Evolutionary conservation across 352 stramenopile genomes (phyloP).

Genomic region (Phytophthora fragariaefolia): DNA sequence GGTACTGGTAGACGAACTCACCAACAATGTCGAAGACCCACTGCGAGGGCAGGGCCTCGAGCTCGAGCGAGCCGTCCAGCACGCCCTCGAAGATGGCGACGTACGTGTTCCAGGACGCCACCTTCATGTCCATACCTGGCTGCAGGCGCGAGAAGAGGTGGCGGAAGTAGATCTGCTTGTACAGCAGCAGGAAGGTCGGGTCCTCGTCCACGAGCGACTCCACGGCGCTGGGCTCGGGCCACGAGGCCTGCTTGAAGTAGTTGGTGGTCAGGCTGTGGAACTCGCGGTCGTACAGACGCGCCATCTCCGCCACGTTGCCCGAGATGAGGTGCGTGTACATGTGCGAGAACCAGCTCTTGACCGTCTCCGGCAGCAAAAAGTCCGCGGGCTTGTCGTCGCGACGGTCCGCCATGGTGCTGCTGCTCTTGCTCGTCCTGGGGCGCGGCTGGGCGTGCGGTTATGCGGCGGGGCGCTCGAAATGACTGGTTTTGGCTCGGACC

Average conservation of each 20-base stretch:
- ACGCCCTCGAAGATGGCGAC: conserved; percentile 94
- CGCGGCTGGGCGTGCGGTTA: conserved; percentile 5
- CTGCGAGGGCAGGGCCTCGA: conserved; percentile 91
- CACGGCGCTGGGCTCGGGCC: conserved; percentile 91
- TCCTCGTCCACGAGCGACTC: conserved; percentile 88
- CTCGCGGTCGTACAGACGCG: conserved; percentile 88
- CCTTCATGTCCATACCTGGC: conserved; percentile 90
- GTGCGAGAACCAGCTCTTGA: conserved; percentile 90
- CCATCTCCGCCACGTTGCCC: conserved; percentile 85
- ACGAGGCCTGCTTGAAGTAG: conserved; percentile 96
- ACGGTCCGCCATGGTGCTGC: conserved; percentile 57
- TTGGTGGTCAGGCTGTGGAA: conserved; percentile 90
- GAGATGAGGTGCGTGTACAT: conserved; percentile 88
- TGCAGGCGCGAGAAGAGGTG: conserved; percentile 95
- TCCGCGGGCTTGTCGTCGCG: conserved; percentile 88
- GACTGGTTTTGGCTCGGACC: conserved; percentile 57
- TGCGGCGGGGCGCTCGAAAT: conserved; percentile 37
- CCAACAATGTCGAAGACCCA: conserved; percentile 99
- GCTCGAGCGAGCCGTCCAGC: conserved; percentile 82
- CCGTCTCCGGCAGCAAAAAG: conserved; percentile 87
- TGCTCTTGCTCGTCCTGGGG: conserved; percentile 9
- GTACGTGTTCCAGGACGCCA: conserved; percentile 95
- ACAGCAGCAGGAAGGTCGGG: conserved; percentile 94
- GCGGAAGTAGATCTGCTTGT: conserved; percentile 97
- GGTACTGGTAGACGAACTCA: conserved; percentile 99